A percentile compares a stretch with the other conserved stretches of the same genome.
phyloP scores from a whole-genome alignment of 768 basidiomycete genomes.

The Mrakia gelida region DNA sequence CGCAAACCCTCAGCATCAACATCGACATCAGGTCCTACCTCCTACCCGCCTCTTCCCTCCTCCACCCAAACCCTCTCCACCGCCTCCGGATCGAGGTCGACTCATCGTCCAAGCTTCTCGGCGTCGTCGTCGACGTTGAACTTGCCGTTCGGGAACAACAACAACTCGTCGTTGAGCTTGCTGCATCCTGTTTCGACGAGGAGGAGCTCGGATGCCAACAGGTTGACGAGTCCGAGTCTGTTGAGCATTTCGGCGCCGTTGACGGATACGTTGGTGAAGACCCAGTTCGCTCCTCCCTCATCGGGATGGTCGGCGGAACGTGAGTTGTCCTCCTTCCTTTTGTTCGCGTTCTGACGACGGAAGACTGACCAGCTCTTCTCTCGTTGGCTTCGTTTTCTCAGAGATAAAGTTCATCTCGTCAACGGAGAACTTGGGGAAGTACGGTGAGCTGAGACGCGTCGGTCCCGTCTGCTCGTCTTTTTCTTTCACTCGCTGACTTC shows the following conservation, averaged over 20 bases:
- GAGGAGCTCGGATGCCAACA: background rate
- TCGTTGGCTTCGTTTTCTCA: background rate
- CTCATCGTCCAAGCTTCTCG: background rate
- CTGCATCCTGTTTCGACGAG: slow-evolving; percentile 12
- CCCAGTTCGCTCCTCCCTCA: background rate
- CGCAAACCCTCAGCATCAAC: background rate
- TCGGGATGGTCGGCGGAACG: background rate
- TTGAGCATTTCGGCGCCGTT: slow-evolving; percentile 6
- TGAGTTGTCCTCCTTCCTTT: background rate
- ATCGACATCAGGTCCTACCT: background rate
- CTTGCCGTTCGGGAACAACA: slow-evolving; percentile 1
- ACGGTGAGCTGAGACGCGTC: background rate
- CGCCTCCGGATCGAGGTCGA: background rate
- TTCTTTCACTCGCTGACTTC: background rate
- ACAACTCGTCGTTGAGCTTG: background rate
- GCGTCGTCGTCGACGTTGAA: background rate
- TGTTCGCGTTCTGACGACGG: background rate
- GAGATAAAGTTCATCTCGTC: slow-evolving; percentile 17
- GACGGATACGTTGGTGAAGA: slow-evolving; percentile 10
- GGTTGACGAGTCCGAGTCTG: background rate
- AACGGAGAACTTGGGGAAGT: slow-evolving; percentile 12
- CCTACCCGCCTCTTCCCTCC: background rate
- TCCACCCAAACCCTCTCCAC: background rate
- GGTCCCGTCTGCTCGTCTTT: background rate
- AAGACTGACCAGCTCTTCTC: background rate